Percentiles rank a stretch among this genome's conserved stretches.
These are phyloP conservation scores for Phylloporus scabripes DNA, from an alignment of 768 basidiomycete genomes.

Conservation along the genomic window DNA sequence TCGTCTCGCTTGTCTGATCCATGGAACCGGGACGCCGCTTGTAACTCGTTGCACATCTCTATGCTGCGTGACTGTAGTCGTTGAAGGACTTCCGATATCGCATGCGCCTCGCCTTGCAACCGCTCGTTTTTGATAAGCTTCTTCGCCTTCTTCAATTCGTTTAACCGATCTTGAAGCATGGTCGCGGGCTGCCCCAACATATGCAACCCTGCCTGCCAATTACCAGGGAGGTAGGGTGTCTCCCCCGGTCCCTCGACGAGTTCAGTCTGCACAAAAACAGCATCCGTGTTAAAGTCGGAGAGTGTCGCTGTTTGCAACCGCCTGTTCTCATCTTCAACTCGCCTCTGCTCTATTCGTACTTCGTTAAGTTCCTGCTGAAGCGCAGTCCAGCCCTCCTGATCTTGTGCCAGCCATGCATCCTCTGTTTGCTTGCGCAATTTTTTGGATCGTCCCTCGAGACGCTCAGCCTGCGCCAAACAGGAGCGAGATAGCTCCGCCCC, in stretches of 20 bases:
- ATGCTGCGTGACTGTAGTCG: neutral
- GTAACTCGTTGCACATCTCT: neutral
- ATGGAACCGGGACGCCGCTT: neutral
- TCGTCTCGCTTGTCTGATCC: neutral
- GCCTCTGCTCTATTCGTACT: neutral
- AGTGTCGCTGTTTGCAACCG: neutral
- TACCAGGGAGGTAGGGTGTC: neutral
- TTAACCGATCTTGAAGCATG: neutral
- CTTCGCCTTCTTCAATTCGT: neutral
- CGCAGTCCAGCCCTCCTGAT: neutral
- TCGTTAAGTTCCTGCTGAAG: neutral
- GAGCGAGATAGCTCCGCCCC: slow-evolving; percentile 48
- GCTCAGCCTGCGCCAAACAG: slow-evolving; percentile 40
- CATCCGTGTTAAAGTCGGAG: neutral
- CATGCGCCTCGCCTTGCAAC: neutral
- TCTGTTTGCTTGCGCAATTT: neutral
- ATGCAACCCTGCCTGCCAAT: neutral
- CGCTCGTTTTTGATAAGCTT: neutral
- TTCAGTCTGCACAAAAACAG: neutral
- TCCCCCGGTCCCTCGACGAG: neutral
- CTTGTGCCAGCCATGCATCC: neutral
- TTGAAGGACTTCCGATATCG: neutral
- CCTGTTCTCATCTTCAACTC: neutral
- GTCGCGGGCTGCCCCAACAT: neutral
- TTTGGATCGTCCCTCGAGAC: slow-evolving; percentile 27